These are phyloP conservation scores for Cystobasidium sp. DNA, from an alignment of 1,284 basidiomycete species.

Conservation along the genomic window DNA sequence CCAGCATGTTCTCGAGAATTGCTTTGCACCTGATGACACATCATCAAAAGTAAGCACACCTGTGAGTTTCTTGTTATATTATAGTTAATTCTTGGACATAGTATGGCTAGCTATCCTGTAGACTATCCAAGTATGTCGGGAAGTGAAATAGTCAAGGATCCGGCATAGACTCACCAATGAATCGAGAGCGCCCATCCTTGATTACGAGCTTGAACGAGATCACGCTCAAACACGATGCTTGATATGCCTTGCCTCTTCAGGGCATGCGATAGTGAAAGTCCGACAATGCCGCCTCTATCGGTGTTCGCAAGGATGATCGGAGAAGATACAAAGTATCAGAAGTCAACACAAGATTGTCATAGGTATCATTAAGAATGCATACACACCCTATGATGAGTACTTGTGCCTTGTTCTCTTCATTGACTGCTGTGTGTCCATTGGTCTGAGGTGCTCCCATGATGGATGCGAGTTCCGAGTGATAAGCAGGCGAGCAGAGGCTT, in stretches of 20 bases:
- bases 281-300: conserved; percentile 42
- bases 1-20: conserved; percentile 37
- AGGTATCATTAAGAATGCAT: not conserved
- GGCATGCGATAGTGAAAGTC: conserved; percentile 39
- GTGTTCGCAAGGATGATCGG: too few relatives aligned
- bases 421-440: conserved; percentile 4
- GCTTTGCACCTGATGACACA: conserved; percentile 25
- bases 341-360: not conserved
- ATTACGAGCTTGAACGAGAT: conserved; percentile 36
- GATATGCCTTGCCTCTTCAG: conserved; percentile 40
- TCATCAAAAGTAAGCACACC: not conserved
- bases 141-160: not conserved
- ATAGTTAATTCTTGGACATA: too few relatives aligned
- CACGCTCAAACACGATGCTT: conserved; percentile 41
- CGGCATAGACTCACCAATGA: conserved; percentile 23
- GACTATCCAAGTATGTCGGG: not conserved
- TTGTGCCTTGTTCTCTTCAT: conserved; percentile 20
- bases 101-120: too few relatives aligned
- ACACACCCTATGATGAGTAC: conserved; percentile 37
- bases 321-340: not conserved
- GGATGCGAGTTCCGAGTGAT: not conserved
- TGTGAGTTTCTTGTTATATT: not conserved
- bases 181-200: conserved; percentile 42
- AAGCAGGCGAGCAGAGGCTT: not conserved
- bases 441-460: conserved; percentile 24